These are phyloP conservation scores for Lachnellula suecica DNA, from an alignment of 2,329 filamentous ascomycete species.

Conservation along the genomic window DNA sequence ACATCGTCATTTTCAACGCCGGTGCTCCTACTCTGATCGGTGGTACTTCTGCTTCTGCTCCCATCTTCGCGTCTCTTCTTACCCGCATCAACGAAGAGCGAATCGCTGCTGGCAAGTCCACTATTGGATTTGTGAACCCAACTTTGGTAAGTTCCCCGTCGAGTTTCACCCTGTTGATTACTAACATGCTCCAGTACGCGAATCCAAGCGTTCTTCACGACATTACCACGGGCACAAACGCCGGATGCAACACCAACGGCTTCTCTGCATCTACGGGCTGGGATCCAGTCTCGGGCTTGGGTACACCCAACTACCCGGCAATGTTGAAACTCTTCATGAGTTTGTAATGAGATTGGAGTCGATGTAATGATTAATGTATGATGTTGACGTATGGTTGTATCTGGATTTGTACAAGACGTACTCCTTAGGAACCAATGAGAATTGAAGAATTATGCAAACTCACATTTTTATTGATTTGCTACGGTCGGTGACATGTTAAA, in stretches of 20 bases:
- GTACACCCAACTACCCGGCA: slow-evolving; percentile 24
- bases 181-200: slow-evolving; percentile 15
- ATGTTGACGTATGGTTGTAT: neutral
- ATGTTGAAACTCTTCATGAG: slow-evolving; percentile 23
- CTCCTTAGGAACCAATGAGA: neutral
- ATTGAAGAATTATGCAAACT: neutral
- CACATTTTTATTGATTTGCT: no score
- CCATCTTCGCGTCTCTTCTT: slow-evolving; percentile 55
- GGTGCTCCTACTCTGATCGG: slow-evolving; percentile 29
- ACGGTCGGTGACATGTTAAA: no score
- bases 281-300: slow-evolving; percentile 35
- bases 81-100: slow-evolving; percentile 61
- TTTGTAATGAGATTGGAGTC: neutral
- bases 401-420: neutral
- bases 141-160: slow-evolving; percentile 11
- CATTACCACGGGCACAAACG: slow-evolving; percentile 30
- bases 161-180: neutral
- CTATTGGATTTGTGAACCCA: slow-evolving; percentile 53
- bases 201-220: slow-evolving; percentile 24
- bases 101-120: slow-evolving; percentile 45
- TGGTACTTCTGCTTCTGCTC: slow-evolving; percentile 56
- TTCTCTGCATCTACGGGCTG: slow-evolving; percentile 32
- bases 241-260: slow-evolving; percentile 32
- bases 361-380: neutral
- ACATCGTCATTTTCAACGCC: slow-evolving; percentile 24